These are phyloP conservation scores for Apostasia shenzhenica DNA, from an alignment of 106 monocot species.

Conservation along the genomic window DNA sequence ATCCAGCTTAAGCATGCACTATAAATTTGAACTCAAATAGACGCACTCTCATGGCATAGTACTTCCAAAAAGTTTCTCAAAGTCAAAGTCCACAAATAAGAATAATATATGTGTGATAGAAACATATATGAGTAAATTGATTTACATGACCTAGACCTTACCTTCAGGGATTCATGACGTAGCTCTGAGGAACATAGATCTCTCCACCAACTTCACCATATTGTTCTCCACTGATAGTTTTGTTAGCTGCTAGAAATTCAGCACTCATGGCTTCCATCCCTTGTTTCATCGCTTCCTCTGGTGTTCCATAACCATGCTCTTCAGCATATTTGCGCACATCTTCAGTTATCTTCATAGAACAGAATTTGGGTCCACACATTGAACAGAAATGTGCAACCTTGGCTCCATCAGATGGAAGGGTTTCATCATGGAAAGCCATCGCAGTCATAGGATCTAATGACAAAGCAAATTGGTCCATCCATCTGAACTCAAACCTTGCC, in stretches of 20 bases:
- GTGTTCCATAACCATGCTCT: slow-evolving; percentile 88
- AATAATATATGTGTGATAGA: no score
- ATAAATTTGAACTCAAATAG: no score
- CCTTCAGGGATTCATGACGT: slow-evolving; percentile 47
- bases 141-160: slow-evolving; percentile 4
- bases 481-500: slow-evolving; percentile 97
- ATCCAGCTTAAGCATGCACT: no score
- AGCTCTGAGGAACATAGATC: slow-evolving; percentile 81
- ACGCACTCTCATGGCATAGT: no score
- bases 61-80: no score
- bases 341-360: slow-evolving; percentile 98
- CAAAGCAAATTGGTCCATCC: slow-evolving; percentile 96
- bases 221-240: slow-evolving; percentile 88
- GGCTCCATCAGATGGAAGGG: slow-evolving; percentile 85
- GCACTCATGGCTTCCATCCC: slow-evolving; percentile 96
- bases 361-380: slow-evolving; percentile 98
- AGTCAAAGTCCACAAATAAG: no score
- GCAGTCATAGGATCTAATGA: slow-evolving; percentile 95
- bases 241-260: slow-evolving; percentile 79
- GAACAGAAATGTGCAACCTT: slow-evolving; percentile 98
- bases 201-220: slow-evolving; percentile 98
- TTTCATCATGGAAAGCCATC: slow-evolving; percentile 94
- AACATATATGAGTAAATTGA: no score
- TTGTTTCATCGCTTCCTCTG: slow-evolving; percentile 79
- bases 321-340: slow-evolving; percentile 93